Evolutionary conservation across 495 filamentous ascomycete genomes (phyloP), one percentile per base, ranked within the genome.

Genomic region (Annulohypoxylon maeteangense): DNA sequence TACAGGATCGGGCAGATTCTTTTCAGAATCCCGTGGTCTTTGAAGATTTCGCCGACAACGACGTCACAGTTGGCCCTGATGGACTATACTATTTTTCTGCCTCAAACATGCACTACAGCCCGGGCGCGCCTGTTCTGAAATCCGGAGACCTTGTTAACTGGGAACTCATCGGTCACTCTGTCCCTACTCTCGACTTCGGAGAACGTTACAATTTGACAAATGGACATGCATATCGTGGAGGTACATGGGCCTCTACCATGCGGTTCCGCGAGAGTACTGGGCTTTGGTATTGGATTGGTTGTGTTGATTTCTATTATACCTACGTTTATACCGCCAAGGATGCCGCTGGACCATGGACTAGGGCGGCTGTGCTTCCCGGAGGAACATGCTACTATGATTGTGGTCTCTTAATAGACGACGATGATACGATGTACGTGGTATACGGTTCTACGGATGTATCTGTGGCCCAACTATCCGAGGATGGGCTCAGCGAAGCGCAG

Each of bases 81-180:
- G 74, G 62, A 20, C 60, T 71, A 2, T 76, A 71, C 31, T 88
- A 87, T 77, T 87, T 85, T 78, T 86, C 86, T 0, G 83, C 87
- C 14, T 88, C 86, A 8, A 87, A 80, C 14, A 84, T 89, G 73
- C 81, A 84, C 61, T 88, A 85, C 71, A 88, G 85, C 7, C 88
- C 87, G 4, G 87, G 88, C 51, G 88, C 88, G 0, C 87, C 88
- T 1, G 78, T 90, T 22, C 80, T 90, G 4, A 78, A 78, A 14
- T 89, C 87, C 1, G 82, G 81, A 64, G 84, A 90, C 71, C 83
- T 90, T 1, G 78, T 84, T 22, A 84, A 87, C 74, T 89, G 87
- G 87, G 83, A 86, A 31, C 80, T 78, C 23, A 80, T 87, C 55
- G 77, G 81, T 0, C 87, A 89, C 72, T 84, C 83, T 8, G 80